These are phyloP conservation scores for Ajuga chamaepitys DNA, from an alignment of 257 asterid species.

Conservation along the genomic window DNA sequence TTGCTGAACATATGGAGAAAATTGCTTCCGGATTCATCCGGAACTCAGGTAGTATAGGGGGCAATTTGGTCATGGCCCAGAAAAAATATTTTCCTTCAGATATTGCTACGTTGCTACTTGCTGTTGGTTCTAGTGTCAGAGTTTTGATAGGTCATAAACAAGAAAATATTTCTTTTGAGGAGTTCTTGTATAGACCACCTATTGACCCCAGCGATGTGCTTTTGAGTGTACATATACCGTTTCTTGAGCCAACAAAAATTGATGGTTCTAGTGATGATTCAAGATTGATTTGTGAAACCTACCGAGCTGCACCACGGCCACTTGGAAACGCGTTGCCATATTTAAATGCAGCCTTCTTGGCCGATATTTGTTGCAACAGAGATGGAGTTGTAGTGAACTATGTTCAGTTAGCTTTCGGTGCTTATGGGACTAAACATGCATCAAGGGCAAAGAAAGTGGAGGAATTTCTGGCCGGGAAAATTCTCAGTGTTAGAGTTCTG, in stretches of 20 bases:
- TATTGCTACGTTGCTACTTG: constrained; percentile 15
- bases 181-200: constrained; percentile 11
- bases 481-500: not conserved
- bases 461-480: constrained; percentile 11
- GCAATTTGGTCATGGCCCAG: constrained; percentile 15
- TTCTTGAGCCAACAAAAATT: not conserved
- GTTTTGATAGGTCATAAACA: not conserved
- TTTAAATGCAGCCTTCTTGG: constrained; percentile 18
- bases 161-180: constrained; percentile 5
- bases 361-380: not conserved
- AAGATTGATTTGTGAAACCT: constrained; percentile 6
- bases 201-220: constrained; percentile 3
- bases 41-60: constrained; percentile 17
- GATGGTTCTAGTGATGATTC: not conserved
- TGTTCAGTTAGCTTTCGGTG: constrained; percentile 14
- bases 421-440: constrained; percentile 14
- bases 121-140: constrained; percentile 15
- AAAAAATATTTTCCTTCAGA: constrained; percentile 16
- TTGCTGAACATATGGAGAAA: constrained; percentile 18
- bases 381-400: not conserved
- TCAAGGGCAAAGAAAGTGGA: constrained; percentile 11
- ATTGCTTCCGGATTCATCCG: constrained; percentile 13
- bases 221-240: constrained; percentile 9
- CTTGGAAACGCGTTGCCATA: constrained; percentile 16
- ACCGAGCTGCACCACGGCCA: constrained; percentile 18